These are phyloP conservation scores for Pichia sp. DNA, from an alignment of 1,139 yeast genomes.

Conservation along the genomic window DNA sequence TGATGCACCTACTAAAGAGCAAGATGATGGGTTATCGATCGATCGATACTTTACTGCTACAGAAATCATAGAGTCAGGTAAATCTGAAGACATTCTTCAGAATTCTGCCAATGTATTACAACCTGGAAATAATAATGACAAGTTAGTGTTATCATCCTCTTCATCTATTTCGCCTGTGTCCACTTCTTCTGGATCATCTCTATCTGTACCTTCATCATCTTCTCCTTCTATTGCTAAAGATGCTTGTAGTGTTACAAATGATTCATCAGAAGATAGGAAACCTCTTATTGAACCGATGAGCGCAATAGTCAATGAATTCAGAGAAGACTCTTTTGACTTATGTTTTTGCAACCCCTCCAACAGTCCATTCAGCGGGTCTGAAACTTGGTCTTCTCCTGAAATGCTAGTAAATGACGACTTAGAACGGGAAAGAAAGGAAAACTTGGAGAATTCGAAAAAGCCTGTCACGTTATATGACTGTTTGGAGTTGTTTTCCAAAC, in stretches of 20 bases:
- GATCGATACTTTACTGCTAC: slow-evolving; percentile 14
- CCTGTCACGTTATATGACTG: slow-evolving; percentile 70
- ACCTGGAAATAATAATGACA: neutral
- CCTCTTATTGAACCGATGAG: slow-evolving; percentile 5
- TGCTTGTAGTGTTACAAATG: neutral
- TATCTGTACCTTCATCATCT: neutral
- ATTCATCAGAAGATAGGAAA: neutral
- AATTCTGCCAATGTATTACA: neutral
- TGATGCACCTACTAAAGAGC: neutral
- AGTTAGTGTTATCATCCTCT: slow-evolving; percentile 1
- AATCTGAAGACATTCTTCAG: neutral
- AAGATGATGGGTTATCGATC: neutral
- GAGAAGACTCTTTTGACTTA: slow-evolving; percentile 40
- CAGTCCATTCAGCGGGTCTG: slow-evolving; percentile 36
- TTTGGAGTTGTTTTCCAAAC: slow-evolving; percentile 65
- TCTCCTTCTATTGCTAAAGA: neutral
- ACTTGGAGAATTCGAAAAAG: slow-evolving; percentile 39
- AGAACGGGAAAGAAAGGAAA: slow-evolving; percentile 36
- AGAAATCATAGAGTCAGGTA: neutral
- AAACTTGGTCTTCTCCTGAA: slow-evolving; percentile 53
- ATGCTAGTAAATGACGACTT: slow-evolving; percentile 49
- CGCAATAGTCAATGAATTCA: slow-evolving; percentile 72
- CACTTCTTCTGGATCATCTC: slow-evolving; percentile 1
- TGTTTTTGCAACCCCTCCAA: slow-evolving; percentile 47
- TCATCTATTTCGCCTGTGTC: slow-evolving; percentile 5